Percentiles rank a stretch among this genome's conserved stretches.
Evolutionary conservation across 2,329 filamentous ascomycete genomes (phyloP).

Genomic region (Chaetomium globosum): DNA sequence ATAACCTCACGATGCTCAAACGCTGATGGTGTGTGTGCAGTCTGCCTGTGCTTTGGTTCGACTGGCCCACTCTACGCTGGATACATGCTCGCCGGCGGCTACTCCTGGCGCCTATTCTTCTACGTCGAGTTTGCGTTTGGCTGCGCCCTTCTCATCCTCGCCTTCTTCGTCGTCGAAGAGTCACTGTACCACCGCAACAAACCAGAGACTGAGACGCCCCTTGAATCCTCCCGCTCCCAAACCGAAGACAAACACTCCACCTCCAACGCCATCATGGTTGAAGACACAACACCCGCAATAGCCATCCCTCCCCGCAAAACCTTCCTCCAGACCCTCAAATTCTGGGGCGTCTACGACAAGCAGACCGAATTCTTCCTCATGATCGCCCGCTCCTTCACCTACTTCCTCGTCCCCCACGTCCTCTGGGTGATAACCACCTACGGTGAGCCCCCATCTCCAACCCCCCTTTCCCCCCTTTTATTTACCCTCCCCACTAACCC

Average conservation of each 20-base stretch:
- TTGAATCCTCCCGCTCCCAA: slow-evolving; percentile 17
- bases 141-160: slow-evolving; percentile 32
- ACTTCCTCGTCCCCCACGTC: slow-evolving; percentile 49
- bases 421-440: slow-evolving; percentile 51
- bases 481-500: not conserved
- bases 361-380: slow-evolving; percentile 49
- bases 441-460: slow-evolving; percentile 22
- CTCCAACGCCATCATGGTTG: slow-evolving; percentile 7
- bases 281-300: not conserved
- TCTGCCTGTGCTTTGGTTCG: slow-evolving; percentile 57
- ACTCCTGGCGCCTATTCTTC: slow-evolving; percentile 62
- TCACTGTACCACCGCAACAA: slow-evolving; percentile 32
- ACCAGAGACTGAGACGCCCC: not conserved
- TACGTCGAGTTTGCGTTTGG: slow-evolving; percentile 59
- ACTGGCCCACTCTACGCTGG: slow-evolving; percentile 59
- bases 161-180: slow-evolving; percentile 37
- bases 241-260: slow-evolving; percentile 23
- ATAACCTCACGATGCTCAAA: not conserved
- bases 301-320: slow-evolving; percentile 43
- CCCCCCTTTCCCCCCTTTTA: not conserved
- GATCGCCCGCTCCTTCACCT: slow-evolving; percentile 48
- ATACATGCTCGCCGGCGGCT: slow-evolving; percentile 60
- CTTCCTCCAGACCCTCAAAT: slow-evolving; percentile 47
- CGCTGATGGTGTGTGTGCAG: slow-evolving; percentile 30
- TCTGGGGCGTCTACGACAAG: slow-evolving; percentile 45